A percentile compares a stretch with the other conserved stretches of the same genome.
These are phyloP conservation scores for Scedosporium boydii DNA, from an alignment of 2,329 filamentous ascomycete species.

Conservation along the genomic window DNA sequence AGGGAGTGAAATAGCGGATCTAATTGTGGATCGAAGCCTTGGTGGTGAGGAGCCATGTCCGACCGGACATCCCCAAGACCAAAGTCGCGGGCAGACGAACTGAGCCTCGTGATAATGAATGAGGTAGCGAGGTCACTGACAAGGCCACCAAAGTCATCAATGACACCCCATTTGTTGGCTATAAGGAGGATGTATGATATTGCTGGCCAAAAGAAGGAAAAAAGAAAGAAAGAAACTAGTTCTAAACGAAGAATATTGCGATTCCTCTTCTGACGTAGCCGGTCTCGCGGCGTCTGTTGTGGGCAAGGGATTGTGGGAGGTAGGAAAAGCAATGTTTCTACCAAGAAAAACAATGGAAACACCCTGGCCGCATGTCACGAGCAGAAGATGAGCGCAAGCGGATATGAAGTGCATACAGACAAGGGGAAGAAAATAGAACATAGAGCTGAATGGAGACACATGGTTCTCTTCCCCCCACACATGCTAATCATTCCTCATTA, in stretches of 20 bases:
- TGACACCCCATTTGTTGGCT: not conserved
- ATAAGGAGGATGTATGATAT: not conserved
- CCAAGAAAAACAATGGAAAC: not conserved
- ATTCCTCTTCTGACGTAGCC: not conserved
- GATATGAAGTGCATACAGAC: not conserved
- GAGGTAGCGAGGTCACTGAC: not conserved
- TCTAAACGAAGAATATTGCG: not conserved
- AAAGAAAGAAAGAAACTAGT: not conserved
- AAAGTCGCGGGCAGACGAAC: not conserved
- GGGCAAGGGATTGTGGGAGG: not conserved
- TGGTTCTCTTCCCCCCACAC: not conserved
- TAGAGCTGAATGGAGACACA: not conserved
- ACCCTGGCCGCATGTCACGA: not conserved
- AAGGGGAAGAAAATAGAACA: not conserved
- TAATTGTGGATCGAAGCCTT: conserved; percentile 1
- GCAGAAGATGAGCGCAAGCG: not conserved
- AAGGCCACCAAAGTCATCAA: not conserved
- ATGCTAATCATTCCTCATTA: not conserved
- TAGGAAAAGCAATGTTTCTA: not conserved
- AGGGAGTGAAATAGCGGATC: not conserved
- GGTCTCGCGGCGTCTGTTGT: not conserved
- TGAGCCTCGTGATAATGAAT: conserved; percentile 1
- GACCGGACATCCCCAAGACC: conserved; percentile 6
- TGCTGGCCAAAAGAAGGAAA: not conserved
- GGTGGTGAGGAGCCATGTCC: conserved; percentile 5